These are phyloP conservation scores for Colletotrichum chrysophilum DNA, from an alignment of 2,329 filamentous ascomycete genomes.

Conservation along the genomic window DNA sequence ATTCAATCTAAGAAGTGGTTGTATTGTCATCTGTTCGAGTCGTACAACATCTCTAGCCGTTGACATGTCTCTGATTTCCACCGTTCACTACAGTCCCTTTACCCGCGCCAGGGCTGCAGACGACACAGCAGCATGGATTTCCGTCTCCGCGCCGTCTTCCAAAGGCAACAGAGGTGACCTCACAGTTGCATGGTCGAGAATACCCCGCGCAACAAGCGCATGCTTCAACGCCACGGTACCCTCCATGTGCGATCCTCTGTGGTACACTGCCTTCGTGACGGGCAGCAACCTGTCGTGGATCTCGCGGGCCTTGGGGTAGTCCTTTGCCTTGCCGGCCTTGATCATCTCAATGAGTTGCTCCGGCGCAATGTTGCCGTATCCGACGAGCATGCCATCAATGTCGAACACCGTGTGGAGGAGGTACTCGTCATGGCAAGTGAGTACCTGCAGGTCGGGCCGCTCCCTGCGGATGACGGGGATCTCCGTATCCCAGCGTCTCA, in stretches of 20 bases:
- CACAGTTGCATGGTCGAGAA: constrained; percentile 53
- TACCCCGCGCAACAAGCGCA: constrained; percentile 54
- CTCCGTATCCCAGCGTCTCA: constrained; percentile 62
- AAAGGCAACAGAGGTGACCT: constrained; percentile 52
- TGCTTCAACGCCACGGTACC: constrained; percentile 58
- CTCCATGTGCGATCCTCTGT: constrained; percentile 60
- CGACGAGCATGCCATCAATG: constrained; percentile 59
- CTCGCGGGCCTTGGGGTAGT: constrained; percentile 51
- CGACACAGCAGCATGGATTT: constrained; percentile 46
- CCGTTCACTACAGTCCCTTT: background rate
- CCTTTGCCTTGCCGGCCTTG: constrained; percentile 52
- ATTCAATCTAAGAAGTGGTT: background rate
- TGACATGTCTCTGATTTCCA: background rate
- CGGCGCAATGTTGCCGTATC: constrained; percentile 58
- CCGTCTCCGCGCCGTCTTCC: constrained; percentile 43
- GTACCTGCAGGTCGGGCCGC: constrained; percentile 53
- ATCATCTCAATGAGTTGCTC: constrained; percentile 56
- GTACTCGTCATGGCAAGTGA: constrained; percentile 59
- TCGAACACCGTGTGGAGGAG: constrained; percentile 57
- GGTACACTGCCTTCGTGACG: constrained; percentile 58
- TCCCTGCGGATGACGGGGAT: constrained; percentile 56
- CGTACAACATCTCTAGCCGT: background rate
- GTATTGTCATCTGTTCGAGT: background rate
- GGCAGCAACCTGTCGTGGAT: constrained; percentile 57
- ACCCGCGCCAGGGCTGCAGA: constrained; percentile 26